Conservation (phyloP, 495 filamentous ascomycete genomes). For the Hypomontagnella monticulosa region DNA sequence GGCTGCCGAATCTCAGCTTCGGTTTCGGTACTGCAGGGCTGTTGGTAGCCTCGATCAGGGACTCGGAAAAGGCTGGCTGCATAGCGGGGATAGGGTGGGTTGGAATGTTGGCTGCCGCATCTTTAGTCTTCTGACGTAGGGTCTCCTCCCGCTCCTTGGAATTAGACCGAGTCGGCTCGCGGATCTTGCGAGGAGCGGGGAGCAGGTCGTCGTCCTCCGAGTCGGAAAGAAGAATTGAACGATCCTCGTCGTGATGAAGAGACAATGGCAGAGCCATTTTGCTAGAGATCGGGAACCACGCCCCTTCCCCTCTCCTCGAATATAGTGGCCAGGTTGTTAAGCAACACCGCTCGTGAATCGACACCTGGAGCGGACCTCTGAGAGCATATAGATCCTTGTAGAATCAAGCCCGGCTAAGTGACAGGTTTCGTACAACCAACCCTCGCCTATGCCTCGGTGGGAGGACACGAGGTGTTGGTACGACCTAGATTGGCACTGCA, state of each 20-base stretch:
- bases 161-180: constrained; percentile 23
- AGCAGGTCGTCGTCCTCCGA: constrained; percentile 47
- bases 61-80: constrained; percentile 94
- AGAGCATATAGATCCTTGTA: constrained; percentile 21
- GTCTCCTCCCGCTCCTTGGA: constrained; percentile 32
- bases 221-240: constrained; percentile 45
- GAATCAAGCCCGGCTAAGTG: constrained; percentile 12
- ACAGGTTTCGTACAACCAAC: constrained; percentile 33
- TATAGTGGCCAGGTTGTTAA: constrained; percentile 16
- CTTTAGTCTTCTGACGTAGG: constrained; percentile 44
- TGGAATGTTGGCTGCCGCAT: constrained; percentile 55
- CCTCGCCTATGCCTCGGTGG: constrained; percentile 6
- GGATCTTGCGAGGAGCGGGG: constrained; percentile 30
- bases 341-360: constrained; percentile 25
- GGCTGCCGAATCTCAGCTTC: constrained; percentile 66
- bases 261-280: constrained; percentile 45
- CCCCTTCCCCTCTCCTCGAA: constrained; percentile 34
- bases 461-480: constrained; percentile 17
- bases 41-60: constrained; percentile 75
- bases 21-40: constrained; percentile 56
- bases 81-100: constrained; percentile 83
- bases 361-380: constrained; percentile 3
- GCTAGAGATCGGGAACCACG: constrained; percentile 18
- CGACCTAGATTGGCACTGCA: constrained; percentile 23
- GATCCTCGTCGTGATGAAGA: constrained; percentile 47